These are phyloP conservation scores for Musa schizocarpa DNA, from an alignment of 176 grass and related monocot genomes.

Conservation along the genomic window DNA sequence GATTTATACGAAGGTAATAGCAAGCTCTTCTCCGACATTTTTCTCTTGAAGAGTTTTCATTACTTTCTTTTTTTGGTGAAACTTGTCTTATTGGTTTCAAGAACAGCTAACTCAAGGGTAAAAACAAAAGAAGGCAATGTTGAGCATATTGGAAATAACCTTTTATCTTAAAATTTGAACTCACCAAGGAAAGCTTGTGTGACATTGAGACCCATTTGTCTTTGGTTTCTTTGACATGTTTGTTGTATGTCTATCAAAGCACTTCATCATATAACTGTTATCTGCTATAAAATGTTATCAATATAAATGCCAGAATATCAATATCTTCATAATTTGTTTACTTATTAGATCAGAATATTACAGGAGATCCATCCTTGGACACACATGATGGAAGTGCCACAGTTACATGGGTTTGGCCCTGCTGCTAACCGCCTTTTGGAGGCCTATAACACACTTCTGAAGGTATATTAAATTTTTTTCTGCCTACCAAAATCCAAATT, in stretches of 20 bases:
- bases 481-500: background rate
- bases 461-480: constrained; percentile 37
- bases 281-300: too few relatives aligned
- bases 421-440: constrained; percentile 92
- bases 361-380: constrained; percentile 99
- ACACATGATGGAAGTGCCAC: constrained; percentile 99
- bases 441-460: constrained; percentile 90
- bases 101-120: background rate
- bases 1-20: constrained; percentile 85
- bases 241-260: too few relatives aligned
- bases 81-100: background rate
- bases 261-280: too few relatives aligned
- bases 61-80: background rate
- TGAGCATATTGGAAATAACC: too few relatives aligned
- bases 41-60: background rate
- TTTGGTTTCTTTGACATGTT: background rate
- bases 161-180: background rate
- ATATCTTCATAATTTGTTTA: background rate
- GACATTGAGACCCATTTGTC: background rate
- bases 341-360: constrained; percentile 7
- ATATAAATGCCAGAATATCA: background rate
- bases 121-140: too few relatives aligned
- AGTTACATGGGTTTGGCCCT: constrained; percentile 95
- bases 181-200: background rate
- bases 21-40: background rate